Evolutionary conservation across 345 rosid genomes (phyloP), one percentile per base, ranked within the genome.

Genomic region (Capsella bursapastoris): DNA sequence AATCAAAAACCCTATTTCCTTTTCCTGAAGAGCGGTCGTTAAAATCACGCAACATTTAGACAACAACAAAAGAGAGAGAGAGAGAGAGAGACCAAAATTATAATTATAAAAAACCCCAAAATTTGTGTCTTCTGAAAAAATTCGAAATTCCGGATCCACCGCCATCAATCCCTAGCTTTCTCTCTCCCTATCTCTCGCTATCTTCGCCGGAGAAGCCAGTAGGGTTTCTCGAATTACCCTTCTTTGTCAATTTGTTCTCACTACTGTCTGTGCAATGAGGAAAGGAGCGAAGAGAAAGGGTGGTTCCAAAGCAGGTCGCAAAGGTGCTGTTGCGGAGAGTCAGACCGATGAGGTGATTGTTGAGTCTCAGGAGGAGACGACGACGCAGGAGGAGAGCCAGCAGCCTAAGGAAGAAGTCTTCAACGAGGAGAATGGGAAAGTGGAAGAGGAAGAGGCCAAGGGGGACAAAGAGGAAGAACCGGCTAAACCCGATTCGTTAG

Each of bases 201-300:
- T 13, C 58, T 59, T 22, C 68, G 59, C 13, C 47, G 51, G 51
- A 51, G 61, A 66, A 59, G 7, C 10, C 49, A 43, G 40, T 44
- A 75, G 69, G 25, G 66, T 68, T 72, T 68, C 64, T 44, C 13
- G 14, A 5, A n/a, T n/a, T 38, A 38, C 41, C 3, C 9, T 58
- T 6, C 41, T 18, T 11, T 10, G 18, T 28, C 57, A 35, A 35
- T 40, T 52, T 31, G 15, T 10, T 52, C 8, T 41, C 6, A 43
- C 25, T 8, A 44, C 57, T 28, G 15, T n/a, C 57, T 28, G 15
- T n/a, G 51, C 65, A 73, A 86, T 86, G 87, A 86, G 28, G 79
- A 83, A 80, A 45, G 84, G 83, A 64, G 76, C 84, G 4, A 83
- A 83, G 85, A 67, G 78, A 70, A 83, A 62, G 77, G 80, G 73